Conservation (phyloP, 2,329 filamentous ascomycete genomes). For the Xylaria polymorpha region DNA sequence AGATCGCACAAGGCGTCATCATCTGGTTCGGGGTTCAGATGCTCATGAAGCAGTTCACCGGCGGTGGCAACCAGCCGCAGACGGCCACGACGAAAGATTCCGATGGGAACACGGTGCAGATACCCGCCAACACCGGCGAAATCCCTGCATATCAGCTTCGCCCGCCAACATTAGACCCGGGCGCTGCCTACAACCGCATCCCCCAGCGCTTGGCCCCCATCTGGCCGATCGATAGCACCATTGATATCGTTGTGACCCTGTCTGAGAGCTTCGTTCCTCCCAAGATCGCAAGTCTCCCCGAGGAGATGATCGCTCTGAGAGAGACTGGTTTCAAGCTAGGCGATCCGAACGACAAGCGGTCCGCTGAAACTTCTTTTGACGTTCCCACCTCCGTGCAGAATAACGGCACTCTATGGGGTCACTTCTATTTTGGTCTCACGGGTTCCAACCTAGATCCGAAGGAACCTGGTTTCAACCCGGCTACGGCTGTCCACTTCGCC, state of each 20-base stretch:
- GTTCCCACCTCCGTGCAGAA: slow-evolving; percentile 85
- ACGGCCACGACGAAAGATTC: slow-evolving; percentile 63
- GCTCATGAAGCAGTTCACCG: slow-evolving; percentile 64
- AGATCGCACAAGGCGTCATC: slow-evolving; percentile 63
- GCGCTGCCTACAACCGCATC: slow-evolving; percentile 71
- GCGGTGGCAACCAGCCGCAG: slow-evolving; percentile 60
- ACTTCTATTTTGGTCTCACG: slow-evolving; percentile 86
- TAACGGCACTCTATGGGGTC: slow-evolving; percentile 93
- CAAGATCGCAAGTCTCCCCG: slow-evolving; percentile 72
- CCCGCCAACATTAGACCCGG: slow-evolving; percentile 69
- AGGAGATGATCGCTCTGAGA: slow-evolving; percentile 77
- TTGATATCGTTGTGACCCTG: slow-evolving; percentile 89
- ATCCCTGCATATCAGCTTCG: slow-evolving; percentile 75
- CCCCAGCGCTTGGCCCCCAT: slow-evolving; percentile 84
- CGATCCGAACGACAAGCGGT: slow-evolving; percentile 81
- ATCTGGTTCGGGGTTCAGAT: slow-evolving; percentile 71
- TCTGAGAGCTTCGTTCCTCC: slow-evolving; percentile 78
- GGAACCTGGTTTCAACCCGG: slow-evolving; percentile 75
- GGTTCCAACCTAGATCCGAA: slow-evolving; percentile 82
- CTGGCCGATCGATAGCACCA: slow-evolving; percentile 80
- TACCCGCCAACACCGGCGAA: slow-evolving; percentile 64
- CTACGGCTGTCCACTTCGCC: slow-evolving; percentile 83
- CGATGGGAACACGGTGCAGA: slow-evolving; percentile 63
- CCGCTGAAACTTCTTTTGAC: slow-evolving; percentile 79
- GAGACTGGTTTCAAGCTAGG: slow-evolving; percentile 85